phyloP scores from a whole-genome alignment of 306 rosid genomes.

The Senna siamea region DNA sequence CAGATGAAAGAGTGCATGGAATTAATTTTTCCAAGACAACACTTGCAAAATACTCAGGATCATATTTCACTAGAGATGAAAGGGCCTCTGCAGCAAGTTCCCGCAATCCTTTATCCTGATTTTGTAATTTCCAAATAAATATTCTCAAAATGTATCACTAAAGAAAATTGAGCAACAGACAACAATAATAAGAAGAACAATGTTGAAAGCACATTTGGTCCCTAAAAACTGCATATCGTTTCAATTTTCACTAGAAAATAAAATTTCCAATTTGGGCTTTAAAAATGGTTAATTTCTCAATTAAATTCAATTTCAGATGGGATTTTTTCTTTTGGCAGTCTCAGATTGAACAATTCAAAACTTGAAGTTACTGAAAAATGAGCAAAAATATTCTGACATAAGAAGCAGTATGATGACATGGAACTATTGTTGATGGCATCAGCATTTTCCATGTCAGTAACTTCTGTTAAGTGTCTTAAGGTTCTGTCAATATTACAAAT shows the following conservation, averaged over 20 bases:
- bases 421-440: not conserved
- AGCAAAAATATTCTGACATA: not conserved
- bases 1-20: slow-evolving; percentile 90
- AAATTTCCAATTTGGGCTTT: not conserved
- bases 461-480: not conserved
- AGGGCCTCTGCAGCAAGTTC: slow-evolving; percentile 93
- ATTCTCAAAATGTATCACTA: slow-evolving; percentile 29
- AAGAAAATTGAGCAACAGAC: slow-evolving; percentile 30
- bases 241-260: not conserved
- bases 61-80: slow-evolving; percentile 80
- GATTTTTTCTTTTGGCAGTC: too few species aligned
- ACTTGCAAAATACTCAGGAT: slow-evolving; percentile 70
- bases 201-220: not conserved
- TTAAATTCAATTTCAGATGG: not conserved
- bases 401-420: not conserved
- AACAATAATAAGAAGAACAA: slow-evolving; percentile 20
- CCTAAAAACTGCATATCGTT: not conserved
- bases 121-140: slow-evolving; percentile 43
- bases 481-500: not conserved
- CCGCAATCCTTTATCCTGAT: slow-evolving; percentile 92
- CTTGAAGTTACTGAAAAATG: not conserved
- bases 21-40: slow-evolving; percentile 70
- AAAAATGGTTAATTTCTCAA: not conserved
- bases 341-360: not conserved
- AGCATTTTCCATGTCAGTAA: not conserved